A percentile compares a stretch with the other conserved stretches of the same genome.
These are phyloP conservation scores for Gamsiella multidivaricata DNA, from an alignment of 192 early-diverging fungal genomes.

Conservation along the genomic window DNA sequence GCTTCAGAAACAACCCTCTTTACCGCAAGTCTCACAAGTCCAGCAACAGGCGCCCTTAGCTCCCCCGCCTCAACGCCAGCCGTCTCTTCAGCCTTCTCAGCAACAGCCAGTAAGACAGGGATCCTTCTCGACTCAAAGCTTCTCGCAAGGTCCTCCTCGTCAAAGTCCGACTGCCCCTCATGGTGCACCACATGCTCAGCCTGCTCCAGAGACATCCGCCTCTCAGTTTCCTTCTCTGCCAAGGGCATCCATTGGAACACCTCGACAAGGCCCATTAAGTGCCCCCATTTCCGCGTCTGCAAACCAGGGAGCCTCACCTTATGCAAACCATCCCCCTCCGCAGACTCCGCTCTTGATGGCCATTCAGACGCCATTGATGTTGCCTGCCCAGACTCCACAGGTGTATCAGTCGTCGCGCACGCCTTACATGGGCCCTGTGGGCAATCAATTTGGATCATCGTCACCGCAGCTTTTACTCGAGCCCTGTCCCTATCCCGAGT, in stretches of 20 bases:
- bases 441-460: constrained; percentile 26
- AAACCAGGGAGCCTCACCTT: constrained; percentile 22
- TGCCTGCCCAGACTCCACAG: constrained; percentile 42
- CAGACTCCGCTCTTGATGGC: constrained; percentile 44
- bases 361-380: constrained; percentile 52
- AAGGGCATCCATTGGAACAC: constrained; percentile 14
- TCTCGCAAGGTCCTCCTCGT: constrained; percentile 41
- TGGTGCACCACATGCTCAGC: constrained; percentile 20
- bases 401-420: constrained; percentile 30
- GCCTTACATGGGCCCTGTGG: constrained; percentile 42
- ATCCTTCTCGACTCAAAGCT: constrained; percentile 9
- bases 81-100: constrained; percentile 13
- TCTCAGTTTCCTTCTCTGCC: constrained; percentile 20
- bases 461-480: constrained; percentile 35
- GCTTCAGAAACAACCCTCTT: constrained; percentile 25
- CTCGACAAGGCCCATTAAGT: constrained; percentile 29
- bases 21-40: constrained; percentile 5
- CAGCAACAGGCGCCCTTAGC: constrained; percentile 13
- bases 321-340: constrained; percentile 31
- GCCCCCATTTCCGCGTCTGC: constrained; percentile 9
- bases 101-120: constrained; percentile 25
- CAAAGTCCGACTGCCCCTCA: constrained; percentile 22
- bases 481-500: constrained; percentile 60
- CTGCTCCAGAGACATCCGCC: constrained; percentile 33
- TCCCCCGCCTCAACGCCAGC: constrained; percentile 29